phyloP scores from a whole-genome alignment of 257 asterid genomes.

The Solanum bulbocastanum region DNA sequence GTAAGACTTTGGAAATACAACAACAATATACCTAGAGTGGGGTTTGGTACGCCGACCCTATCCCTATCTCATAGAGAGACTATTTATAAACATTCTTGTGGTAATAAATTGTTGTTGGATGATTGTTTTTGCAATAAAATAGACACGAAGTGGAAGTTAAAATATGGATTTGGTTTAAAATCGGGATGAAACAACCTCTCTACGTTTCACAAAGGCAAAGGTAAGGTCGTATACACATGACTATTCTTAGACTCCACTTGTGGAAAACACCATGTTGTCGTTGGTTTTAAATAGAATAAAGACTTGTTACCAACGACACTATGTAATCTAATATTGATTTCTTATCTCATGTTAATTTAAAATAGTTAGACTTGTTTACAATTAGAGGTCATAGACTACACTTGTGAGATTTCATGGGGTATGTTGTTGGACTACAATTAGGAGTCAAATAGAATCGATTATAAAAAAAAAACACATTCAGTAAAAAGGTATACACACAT shows the following conservation, averaged over 20 bases:
- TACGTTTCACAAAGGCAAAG: not conserved
- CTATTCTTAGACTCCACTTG: not conserved
- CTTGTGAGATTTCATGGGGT: not conserved
- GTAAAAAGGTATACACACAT: not conserved
- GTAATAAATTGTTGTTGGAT: not conserved
- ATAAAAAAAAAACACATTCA: too few species aligned
- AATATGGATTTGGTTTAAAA: not conserved
- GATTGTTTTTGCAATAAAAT: not conserved
- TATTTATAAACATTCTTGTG: not conserved
- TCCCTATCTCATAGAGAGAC: not conserved
- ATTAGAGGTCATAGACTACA: not conserved
- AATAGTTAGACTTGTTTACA: not conserved
- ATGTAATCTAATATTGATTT: not conserved
- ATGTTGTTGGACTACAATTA: too few species aligned
- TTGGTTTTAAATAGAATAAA: too few species aligned
- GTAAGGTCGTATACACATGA: not conserved
- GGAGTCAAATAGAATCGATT: too few species aligned
- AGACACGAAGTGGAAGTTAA: not conserved
- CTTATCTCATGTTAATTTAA: not conserved
- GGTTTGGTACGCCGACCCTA: not conserved
- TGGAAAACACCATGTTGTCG: not conserved
- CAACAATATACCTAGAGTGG: not conserved
- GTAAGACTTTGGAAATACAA: not conserved
- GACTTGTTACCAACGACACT: not conserved
- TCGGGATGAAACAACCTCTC: not conserved